Base-by-base conservation (phyloP, 352 stramenopile genomes). In the Phytophthora hibernalis region DNA sequence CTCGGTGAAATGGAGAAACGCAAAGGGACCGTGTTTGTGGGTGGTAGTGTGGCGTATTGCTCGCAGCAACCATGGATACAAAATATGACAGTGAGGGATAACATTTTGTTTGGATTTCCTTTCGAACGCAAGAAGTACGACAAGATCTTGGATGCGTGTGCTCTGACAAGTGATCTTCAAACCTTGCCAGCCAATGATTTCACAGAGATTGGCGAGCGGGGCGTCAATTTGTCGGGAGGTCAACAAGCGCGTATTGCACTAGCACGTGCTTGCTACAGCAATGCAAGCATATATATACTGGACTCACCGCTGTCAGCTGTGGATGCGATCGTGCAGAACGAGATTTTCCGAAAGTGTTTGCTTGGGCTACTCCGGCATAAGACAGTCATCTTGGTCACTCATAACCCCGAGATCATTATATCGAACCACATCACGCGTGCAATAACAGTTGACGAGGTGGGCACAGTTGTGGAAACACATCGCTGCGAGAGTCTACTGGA, bases 181-280 rank as follows among this genome's bases (percentile, higher is more conserved):
- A 59, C 87, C 10, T 75, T 99, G 16, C 79, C 90, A 8, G 78
- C 60, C 0, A 90, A 92, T 8, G 96, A 99, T 68, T 26, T 73
- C 60, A 98, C 94, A 0, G 95, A 99, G 70, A 99, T 99, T 64
- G 97, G 96, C 7, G 92, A 99, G 68, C 97, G 96, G 24, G 97
- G 97, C 5, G 86, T 99, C 15, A 99, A 97, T 63, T 65, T 99
- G 16, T 97, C 79, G 3, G 96, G 96, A 38, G 97, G 96, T 1
- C 96, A 99, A 74, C 97, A 98, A 77, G 85, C 83, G 16, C 72
- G 89, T 10, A 72, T 96, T 10, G 57, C 67, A 10, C 54, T 96
- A 3, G 89, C 87, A 16, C 80, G 89, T 38, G 80, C 87, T 30
- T 91, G 83, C 47, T 96, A 96, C 50, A 72, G 72, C n/a, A 77